These are phyloP conservation scores for Tympanopsis confertula DNA, from an alignment of 2,329 filamentous ascomycete species.

Conservation along the genomic window DNA sequence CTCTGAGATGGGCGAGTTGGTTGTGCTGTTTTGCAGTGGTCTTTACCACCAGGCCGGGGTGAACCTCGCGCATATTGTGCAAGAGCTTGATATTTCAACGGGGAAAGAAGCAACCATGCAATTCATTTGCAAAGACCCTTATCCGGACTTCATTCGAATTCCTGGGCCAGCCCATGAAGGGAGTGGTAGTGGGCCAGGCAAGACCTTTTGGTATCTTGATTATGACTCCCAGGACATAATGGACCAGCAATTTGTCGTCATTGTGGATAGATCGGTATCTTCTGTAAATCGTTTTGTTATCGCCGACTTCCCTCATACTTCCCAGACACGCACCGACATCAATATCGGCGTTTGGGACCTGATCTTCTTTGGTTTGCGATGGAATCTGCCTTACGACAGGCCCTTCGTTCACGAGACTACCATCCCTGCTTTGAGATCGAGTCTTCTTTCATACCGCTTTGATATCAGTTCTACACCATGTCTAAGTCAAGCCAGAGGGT, in stretches of 20 bases:
- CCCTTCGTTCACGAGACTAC: slow-evolving; percentile 73
- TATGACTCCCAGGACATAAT: slow-evolving; percentile 70
- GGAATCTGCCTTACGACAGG: slow-evolving; percentile 59
- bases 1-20: slow-evolving; percentile 56
- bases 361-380: slow-evolving; percentile 58
- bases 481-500: slow-evolving; percentile 49
- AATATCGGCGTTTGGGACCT: slow-evolving; percentile 60
- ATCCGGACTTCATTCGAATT: slow-evolving; percentile 65
- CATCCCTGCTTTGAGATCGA: slow-evolving; percentile 76
- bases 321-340: slow-evolving; percentile 52
- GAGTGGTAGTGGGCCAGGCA: slow-evolving; percentile 56
- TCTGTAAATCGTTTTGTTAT: slow-evolving; percentile 62
- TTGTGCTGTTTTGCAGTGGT: slow-evolving; percentile 80
- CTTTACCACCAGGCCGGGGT: slow-evolving; percentile 64
- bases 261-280: slow-evolving; percentile 68
- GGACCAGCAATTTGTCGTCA: slow-evolving; percentile 80
- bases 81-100: slow-evolving; percentile 70
- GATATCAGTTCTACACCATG: slow-evolving; percentile 55
- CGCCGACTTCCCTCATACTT: slow-evolving; percentile 73
- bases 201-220: slow-evolving; percentile 85
- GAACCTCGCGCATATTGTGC: slow-evolving; percentile 57
- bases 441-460: slow-evolving; percentile 74
- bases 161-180: slow-evolving; percentile 56
- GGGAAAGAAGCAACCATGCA: slow-evolving; percentile 62
- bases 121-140: slow-evolving; percentile 78